Evolutionary conservation across 2,329 filamentous ascomycete genomes (phyloP).

Genomic region (Venturia oleaginea): DNA sequence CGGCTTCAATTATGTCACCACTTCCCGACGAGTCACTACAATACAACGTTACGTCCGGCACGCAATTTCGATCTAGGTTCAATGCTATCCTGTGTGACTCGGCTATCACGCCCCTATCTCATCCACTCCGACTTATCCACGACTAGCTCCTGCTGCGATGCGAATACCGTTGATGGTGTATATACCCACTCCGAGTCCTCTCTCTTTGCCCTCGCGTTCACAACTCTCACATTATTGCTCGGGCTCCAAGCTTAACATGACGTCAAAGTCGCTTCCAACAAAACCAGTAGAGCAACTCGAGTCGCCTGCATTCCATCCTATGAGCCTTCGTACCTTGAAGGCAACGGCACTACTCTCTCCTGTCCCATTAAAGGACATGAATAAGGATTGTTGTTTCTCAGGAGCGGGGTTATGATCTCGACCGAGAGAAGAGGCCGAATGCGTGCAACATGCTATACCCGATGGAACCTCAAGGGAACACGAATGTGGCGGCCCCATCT

Average conservation of each 20-base stretch:
- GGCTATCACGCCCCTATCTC: background rate
- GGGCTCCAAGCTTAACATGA: background rate
- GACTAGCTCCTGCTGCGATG: background rate
- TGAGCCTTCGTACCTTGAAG: background rate
- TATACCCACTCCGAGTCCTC: no score
- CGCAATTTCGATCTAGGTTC: background rate
- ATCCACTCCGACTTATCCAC: background rate
- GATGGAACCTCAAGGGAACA: background rate
- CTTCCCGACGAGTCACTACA: background rate
- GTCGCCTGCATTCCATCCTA: background rate
- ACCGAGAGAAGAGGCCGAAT: background rate
- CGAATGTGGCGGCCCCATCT: background rate
- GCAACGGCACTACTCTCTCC: background rate
- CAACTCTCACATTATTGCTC: no score
- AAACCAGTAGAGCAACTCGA: background rate
- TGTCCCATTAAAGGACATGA: background rate
- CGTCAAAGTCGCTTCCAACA: background rate
- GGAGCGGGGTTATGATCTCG: background rate
- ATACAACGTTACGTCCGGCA: background rate
- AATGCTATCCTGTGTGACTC: background rate
- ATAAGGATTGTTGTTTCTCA: background rate
- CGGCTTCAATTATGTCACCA: background rate
- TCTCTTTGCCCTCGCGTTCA: background rate
- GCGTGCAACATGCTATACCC: constrained; percentile 1
- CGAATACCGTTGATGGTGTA: no score